Evolutionary conservation across 305 asterid species (phyloP).

Genomic region (Andrographis paniculata): DNA sequence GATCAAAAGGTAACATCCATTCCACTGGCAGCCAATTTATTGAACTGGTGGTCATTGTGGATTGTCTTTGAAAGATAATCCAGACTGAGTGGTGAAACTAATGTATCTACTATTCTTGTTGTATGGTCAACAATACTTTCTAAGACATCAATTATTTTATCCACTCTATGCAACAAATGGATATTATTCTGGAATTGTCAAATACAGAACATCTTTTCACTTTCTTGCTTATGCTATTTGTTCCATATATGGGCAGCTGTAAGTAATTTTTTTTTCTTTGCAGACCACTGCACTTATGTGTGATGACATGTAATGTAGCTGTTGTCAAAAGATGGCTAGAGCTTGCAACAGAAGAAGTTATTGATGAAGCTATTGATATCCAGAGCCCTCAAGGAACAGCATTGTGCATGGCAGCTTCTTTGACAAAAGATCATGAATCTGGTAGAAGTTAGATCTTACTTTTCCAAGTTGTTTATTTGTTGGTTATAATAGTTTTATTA

Average conservation of each 20-base stretch:
- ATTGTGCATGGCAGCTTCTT: slow-evolving; percentile 95
- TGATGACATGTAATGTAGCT: slow-evolving; percentile 87
- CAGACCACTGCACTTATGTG: slow-evolving; percentile 95
- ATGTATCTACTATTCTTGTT: slow-evolving; percentile 3
- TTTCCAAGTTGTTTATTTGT: slow-evolving; percentile 12
- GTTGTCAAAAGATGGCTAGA: slow-evolving; percentile 91
- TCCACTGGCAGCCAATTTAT: slow-evolving; percentile 5
- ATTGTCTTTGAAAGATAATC: slow-evolving; percentile 5
- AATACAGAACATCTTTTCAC: background rate
- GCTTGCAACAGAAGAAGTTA: slow-evolving; percentile 71
- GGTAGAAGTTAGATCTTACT: slow-evolving; percentile 35
- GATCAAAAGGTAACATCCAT: slow-evolving; percentile 11
- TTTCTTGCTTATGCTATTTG: slow-evolving; percentile 13
- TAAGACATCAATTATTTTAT: too few relatives aligned
- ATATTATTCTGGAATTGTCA: background rate
- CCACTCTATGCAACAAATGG: too few relatives aligned
- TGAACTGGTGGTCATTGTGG: slow-evolving; percentile 5
- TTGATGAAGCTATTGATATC: slow-evolving; percentile 76
- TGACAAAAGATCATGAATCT: slow-evolving; percentile 87
- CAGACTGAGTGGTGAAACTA: background rate
- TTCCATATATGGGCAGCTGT: slow-evolving; percentile 21
- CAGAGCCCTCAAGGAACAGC: slow-evolving; percentile 89
- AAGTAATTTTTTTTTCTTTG: slow-evolving; percentile 21
- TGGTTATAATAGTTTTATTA: slow-evolving; percentile 12
- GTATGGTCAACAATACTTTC: too few relatives aligned